Evolutionary conservation across 306 rosid species (phyloP).

Genomic region (Abrus pulchellus): DNA sequence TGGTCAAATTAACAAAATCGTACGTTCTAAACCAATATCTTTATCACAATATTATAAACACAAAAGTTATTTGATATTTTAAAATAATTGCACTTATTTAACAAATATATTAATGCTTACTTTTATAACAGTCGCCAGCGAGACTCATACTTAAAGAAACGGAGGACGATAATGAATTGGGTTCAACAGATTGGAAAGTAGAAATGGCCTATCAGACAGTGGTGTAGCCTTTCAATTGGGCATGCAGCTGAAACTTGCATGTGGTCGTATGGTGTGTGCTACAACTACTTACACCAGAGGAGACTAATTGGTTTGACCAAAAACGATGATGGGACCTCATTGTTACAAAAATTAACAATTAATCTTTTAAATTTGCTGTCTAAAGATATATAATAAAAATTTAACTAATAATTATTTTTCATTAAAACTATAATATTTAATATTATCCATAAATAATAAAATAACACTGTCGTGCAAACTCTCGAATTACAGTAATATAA

Average conservation of each 20-base stretch:
- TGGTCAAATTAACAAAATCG: not conserved
- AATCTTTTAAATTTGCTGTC: too few species aligned
- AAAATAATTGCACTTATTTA: too few species aligned
- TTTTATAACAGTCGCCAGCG: not conserved
- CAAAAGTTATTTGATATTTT: too few species aligned
- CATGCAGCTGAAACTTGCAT: slow-evolving; percentile 18
- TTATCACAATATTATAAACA: too few species aligned
- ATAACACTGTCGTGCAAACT: too few species aligned
- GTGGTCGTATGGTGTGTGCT: not conserved
- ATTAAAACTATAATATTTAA: too few species aligned
- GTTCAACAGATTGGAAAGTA: not conserved
- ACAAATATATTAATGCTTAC: too few species aligned
- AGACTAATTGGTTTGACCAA: slow-evolving; percentile 27
- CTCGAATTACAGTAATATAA: too few species aligned
- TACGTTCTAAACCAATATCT: not conserved
- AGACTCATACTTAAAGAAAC: not conserved
- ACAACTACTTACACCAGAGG: not conserved
- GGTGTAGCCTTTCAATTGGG: not conserved
- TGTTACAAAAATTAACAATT: not conserved
- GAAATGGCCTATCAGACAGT: not conserved
- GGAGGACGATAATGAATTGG: not conserved
- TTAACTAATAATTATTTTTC: too few species aligned
- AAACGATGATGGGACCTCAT: not conserved
- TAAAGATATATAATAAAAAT: too few species aligned
- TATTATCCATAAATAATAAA: too few species aligned